These are phyloP conservation scores for Aristolochia contorta DNA, from an alignment of 164 flowering plant genomes.

Conservation along the genomic window DNA sequence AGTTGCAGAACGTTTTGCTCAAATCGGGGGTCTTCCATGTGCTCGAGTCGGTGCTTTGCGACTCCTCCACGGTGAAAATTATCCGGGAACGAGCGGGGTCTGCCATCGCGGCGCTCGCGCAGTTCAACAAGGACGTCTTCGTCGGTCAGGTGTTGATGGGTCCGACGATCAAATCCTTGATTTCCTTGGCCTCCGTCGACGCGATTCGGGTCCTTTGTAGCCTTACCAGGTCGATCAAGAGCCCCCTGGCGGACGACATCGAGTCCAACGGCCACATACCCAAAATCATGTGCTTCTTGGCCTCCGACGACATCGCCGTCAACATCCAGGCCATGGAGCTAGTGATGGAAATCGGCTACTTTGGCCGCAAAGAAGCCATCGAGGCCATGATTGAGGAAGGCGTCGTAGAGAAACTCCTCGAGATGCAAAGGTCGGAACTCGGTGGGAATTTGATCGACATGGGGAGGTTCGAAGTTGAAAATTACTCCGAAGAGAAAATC, in stretches of 20 bases:
- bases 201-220: conserved; percentile 46
- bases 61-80: conserved; percentile 19
- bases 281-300: conserved; percentile 36
- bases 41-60: conserved; percentile 44
- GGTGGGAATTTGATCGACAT: conserved; percentile 56
- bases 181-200: conserved; percentile 29
- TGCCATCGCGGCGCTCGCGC: conserved; percentile 43
- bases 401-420: conserved; percentile 51
- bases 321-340: conserved; percentile 44
- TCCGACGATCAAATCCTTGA: conserved; percentile 31
- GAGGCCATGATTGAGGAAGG: conserved; percentile 70
- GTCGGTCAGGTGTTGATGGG: conserved; percentile 74
- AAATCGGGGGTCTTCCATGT: conserved; percentile 35
- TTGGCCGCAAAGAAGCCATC: conserved; percentile 76
- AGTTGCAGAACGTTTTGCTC: conserved; percentile 58
- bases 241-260: conserved; percentile 77
- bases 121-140: conserved; percentile 87
- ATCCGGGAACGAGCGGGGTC: conserved; percentile 45
- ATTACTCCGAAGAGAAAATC: conserved; percentile 1
- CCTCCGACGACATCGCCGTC: conserved; percentile 20
- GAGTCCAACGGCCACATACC: conserved; percentile 44
- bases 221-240: conserved; percentile 52
- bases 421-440: conserved; percentile 55
- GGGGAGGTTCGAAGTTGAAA: conserved; percentile 22
- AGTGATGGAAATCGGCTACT: conserved; percentile 74